Evolutionary conservation across 2,329 filamentous ascomycete genomes (phyloP).

Genomic region (Fusarium sp.): DNA sequence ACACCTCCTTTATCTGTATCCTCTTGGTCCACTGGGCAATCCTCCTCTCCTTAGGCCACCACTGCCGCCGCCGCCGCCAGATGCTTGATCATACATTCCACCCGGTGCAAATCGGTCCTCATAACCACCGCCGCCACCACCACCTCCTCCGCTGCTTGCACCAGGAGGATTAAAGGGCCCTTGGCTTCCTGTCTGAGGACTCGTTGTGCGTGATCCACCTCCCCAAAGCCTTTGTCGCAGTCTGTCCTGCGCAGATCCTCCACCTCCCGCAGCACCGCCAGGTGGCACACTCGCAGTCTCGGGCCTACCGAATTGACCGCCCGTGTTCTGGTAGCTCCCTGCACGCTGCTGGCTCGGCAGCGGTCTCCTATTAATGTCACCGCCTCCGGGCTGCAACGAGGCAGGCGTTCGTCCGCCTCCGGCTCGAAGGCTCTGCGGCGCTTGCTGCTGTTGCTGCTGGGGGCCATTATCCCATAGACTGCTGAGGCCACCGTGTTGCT

Average conservation of each 20-base stretch:
- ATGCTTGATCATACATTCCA: constrained; percentile 59
- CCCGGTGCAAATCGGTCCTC: constrained; percentile 63
- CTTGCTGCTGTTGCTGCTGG: constrained; percentile 50
- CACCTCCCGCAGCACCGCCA: constrained; percentile 50
- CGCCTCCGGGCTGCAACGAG: constrained; percentile 45
- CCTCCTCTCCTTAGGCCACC: constrained; percentile 54
- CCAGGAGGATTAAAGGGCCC: constrained; percentile 64
- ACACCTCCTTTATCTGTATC: constrained; percentile 50
- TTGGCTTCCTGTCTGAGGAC: constrained; percentile 58
- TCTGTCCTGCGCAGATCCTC: constrained; percentile 79
- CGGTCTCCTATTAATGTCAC: constrained; percentile 55
- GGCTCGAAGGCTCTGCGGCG: constrained; percentile 61
- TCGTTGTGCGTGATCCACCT: constrained; percentile 67
- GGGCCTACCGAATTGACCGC: constrained; percentile 26
- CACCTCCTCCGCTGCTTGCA: constrained; percentile 49
- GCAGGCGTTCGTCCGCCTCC: constrained; percentile 55
- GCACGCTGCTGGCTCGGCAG: constrained; percentile 59
- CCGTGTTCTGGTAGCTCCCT: constrained; percentile 75
- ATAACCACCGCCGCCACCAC: constrained; percentile 55
- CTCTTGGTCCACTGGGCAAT: constrained; percentile 62
- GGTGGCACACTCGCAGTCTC: constrained; percentile 48
- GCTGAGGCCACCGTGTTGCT: constrained; percentile 59
- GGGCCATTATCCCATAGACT: constrained; percentile 69
- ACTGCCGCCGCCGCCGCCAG: constrained; percentile 53
- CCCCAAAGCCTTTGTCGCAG: constrained; percentile 84